Conservation (phyloP, 768 basidiomycete species). For the Termitomyces heimii region DNA sequence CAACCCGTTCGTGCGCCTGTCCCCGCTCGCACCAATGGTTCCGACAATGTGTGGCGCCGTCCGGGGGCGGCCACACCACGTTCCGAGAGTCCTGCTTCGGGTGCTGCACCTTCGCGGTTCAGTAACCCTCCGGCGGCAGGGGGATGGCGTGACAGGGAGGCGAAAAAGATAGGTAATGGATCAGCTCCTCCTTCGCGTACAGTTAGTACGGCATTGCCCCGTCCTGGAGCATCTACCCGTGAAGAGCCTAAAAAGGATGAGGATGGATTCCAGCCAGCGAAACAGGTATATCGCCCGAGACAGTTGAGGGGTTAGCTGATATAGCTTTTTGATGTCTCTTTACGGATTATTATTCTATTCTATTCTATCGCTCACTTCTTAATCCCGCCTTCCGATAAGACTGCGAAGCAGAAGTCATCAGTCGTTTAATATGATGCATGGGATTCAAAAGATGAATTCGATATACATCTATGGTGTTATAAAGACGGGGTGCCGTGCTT, state of each 20-base stretch:
- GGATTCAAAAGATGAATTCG: not conserved
- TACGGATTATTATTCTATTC: conserved; percentile 2
- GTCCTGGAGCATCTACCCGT: conserved; percentile 32
- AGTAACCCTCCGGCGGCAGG: conserved; percentile 21
- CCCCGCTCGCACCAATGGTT: conserved; percentile 20
- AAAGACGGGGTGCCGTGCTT: not conserved
- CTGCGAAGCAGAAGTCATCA: not conserved
- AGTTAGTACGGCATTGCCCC: conserved; percentile 20
- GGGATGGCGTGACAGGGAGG: conserved; percentile 23
- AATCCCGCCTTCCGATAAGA: not conserved
- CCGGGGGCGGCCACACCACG: conserved; percentile 29
- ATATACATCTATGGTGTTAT: not conserved
- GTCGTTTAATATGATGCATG: not conserved
- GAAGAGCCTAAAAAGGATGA: conserved; percentile 47
- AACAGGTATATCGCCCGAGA: conserved; percentile 22
- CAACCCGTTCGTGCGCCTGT: conserved; percentile 22
- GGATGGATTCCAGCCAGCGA: conserved; percentile 69
- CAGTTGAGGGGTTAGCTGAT: conserved; percentile 16
- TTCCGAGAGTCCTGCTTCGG: conserved; percentile 45
- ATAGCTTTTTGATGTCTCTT: not conserved
- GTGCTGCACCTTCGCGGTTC: conserved; percentile 32
- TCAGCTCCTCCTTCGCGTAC: conserved; percentile 13
- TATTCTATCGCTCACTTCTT: not conserved
- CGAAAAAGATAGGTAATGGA: conserved; percentile 9
- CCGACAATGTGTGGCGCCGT: conserved; percentile 26